These are phyloP conservation scores for Begonia peltatifolia DNA, from an alignment of 306 rosid species.

Conservation along the genomic window DNA sequence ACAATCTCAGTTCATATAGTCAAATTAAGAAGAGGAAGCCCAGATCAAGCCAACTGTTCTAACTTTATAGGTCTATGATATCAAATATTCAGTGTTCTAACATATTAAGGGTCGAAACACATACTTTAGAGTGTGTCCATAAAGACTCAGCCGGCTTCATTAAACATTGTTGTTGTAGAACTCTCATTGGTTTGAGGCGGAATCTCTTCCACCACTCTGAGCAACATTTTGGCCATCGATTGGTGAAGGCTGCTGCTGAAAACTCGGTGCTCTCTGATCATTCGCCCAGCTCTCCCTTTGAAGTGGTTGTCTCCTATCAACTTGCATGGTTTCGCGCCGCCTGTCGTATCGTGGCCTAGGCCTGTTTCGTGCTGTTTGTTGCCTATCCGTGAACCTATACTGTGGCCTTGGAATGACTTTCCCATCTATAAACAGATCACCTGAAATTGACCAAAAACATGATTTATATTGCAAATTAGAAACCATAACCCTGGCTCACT, in stretches of 20 bases:
- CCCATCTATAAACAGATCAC: slow-evolving; percentile 80
- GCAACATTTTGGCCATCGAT: slow-evolving; percentile 15
- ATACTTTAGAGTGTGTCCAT: background rate
- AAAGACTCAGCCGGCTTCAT: background rate
- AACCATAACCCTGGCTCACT: too few relatives aligned
- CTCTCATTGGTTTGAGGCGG: slow-evolving; percentile 5
- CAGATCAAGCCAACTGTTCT: too few relatives aligned
- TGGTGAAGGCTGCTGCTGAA: slow-evolving; percentile 18
- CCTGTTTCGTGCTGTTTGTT: slow-evolving; percentile 31
- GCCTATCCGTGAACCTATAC: slow-evolving; percentile 53
- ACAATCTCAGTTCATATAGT: too few relatives aligned
- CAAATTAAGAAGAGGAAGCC: background rate
- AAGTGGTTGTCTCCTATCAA: slow-evolving; percentile 37
- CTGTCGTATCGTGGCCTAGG: slow-evolving; percentile 74
- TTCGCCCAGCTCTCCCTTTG: slow-evolving; percentile 32
- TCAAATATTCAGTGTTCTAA: background rate
- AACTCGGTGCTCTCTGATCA: slow-evolving; percentile 24
- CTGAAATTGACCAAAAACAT: slow-evolving; percentile 18
- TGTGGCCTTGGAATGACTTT: slow-evolving; percentile 81
- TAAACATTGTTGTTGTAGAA: slow-evolving; percentile 10
- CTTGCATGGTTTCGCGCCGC: slow-evolving; percentile 54
- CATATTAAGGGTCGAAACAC: background rate
- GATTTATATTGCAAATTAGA: too few relatives aligned
- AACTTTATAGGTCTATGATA: too few relatives aligned
- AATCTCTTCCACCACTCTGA: slow-evolving; percentile 11